phyloP scores from a whole-genome alignment of 2,329 filamentous ascomycete species.

The Chaetomium strumarium region DNA sequence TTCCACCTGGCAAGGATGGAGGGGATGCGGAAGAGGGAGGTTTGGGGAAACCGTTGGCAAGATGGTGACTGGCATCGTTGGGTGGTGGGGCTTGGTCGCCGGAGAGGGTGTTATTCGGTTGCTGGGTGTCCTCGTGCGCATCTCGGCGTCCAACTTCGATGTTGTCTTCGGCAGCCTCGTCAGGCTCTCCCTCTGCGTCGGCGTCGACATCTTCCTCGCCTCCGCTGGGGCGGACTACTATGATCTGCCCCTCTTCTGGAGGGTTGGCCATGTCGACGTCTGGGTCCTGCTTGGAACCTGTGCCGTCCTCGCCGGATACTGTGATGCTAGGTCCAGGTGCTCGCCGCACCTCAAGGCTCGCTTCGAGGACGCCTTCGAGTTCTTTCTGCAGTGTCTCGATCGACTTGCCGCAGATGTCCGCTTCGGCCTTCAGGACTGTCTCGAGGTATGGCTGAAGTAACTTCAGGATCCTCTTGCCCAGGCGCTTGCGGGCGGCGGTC shows the following conservation, averaged over 20 bases:
- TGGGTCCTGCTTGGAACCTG: slow-evolving; percentile 36
- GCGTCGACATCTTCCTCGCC: slow-evolving; percentile 32
- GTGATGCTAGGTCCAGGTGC: slow-evolving; percentile 28
- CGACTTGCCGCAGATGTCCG: slow-evolving; percentile 67
- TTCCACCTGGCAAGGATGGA: slow-evolving; percentile 17
- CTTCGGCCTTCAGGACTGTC: slow-evolving; percentile 69
- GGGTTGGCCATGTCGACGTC: slow-evolving; percentile 50
- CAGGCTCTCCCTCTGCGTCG: slow-evolving; percentile 22
- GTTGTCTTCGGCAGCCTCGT: slow-evolving; percentile 31
- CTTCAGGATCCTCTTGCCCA: slow-evolving; percentile 87
- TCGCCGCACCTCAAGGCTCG: slow-evolving; percentile 54
- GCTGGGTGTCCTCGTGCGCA: slow-evolving; percentile 15
- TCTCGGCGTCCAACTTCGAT: slow-evolving; percentile 37
- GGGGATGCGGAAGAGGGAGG: slow-evolving; percentile 23
- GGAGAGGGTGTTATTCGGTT: slow-evolving; percentile 18
- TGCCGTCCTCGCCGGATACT: slow-evolving; percentile 32
- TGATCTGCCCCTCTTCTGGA: slow-evolving; percentile 41
- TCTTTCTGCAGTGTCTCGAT: slow-evolving; percentile 66
- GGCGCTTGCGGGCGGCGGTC: slow-evolving; percentile 71
- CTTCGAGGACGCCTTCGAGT: slow-evolving; percentile 66
- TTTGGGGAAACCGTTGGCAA: slow-evolving; percentile 27
- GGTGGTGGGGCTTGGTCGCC: slow-evolving; percentile 11
- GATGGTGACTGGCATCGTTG: neutral
- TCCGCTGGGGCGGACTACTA: slow-evolving; percentile 32
- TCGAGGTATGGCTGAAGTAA: slow-evolving; percentile 73